phyloP scores from a whole-genome alignment of 2,329 filamentous ascomycete species.

The Metarhizium rileyi region DNA sequence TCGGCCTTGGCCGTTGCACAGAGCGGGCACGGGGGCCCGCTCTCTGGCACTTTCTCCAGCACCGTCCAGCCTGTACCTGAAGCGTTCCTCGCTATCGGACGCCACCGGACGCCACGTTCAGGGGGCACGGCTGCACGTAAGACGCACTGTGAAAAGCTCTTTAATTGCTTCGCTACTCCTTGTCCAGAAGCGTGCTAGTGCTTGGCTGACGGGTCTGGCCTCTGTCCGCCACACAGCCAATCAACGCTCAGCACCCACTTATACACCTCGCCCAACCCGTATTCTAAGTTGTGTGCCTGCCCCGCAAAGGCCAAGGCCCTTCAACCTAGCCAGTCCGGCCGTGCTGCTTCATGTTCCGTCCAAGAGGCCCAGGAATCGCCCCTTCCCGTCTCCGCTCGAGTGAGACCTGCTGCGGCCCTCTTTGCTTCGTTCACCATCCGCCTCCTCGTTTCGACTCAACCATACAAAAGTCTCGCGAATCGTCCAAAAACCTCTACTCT shows the following conservation, averaged over 20 bases:
- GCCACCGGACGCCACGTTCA: not conserved
- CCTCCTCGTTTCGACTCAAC: constrained; percentile 1
- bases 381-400: constrained; percentile 8
- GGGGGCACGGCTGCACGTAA: not conserved
- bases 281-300: not conserved
- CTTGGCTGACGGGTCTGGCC: not conserved
- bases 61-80: not conserved
- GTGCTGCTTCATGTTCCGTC: too few species aligned
- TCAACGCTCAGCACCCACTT: not conserved
- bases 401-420: constrained; percentile 11
- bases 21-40: not conserved
- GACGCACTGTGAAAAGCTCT: constrained; percentile 8
- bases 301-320: too few species aligned
- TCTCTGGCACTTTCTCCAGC: not conserved
- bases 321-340: not conserved
- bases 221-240: not conserved
- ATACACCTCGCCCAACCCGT: not conserved
- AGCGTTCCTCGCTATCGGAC: not conserved
- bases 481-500: constrained; percentile 5
- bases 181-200: constrained; percentile 7
- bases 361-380: too few species aligned
- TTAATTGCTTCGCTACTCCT: constrained; percentile 1
- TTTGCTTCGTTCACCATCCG: constrained; percentile 7
- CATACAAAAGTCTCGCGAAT: constrained; percentile 6
- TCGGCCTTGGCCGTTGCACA: not conserved